Evolutionary conservation across 371 early-diverging fungal genomes (phyloP).

Genomic region (Lichtheimia ornata): DNA sequence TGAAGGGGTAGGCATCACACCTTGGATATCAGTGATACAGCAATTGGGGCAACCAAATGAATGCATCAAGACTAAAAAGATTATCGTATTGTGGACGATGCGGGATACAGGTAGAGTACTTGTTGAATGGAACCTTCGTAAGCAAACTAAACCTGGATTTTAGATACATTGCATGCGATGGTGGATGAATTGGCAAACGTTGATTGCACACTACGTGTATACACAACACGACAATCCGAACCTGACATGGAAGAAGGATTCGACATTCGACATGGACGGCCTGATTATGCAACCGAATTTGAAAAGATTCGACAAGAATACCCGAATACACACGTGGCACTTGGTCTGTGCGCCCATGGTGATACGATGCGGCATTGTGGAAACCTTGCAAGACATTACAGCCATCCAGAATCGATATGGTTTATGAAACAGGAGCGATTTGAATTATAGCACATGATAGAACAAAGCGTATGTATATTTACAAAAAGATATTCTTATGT

Average conservation of each 20-base stretch:
- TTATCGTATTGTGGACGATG: constrained; percentile 29
- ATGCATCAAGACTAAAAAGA: constrained; percentile 16
- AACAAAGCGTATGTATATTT: too few species aligned
- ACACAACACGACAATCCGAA: constrained; percentile 8
- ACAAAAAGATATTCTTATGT: too few species aligned
- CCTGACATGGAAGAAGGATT: constrained; percentile 2
- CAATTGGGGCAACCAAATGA: constrained; percentile 19
- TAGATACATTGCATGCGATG: constrained; percentile 13
- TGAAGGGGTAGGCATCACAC: constrained; percentile 48
- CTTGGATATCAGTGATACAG: constrained; percentile 41
- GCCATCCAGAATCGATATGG: constrained; percentile 30
- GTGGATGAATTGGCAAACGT: constrained; percentile 5
- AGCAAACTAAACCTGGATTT: background rate
- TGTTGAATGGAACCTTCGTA: background rate
- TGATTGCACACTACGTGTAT: constrained; percentile 4
- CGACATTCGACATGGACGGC: constrained; percentile 16
- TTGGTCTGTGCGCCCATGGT: constrained; percentile 41
- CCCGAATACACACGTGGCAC: constrained; percentile 11
- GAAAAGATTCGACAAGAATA: constrained; percentile 8
- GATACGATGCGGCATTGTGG: constrained; percentile 21
- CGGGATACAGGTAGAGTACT: constrained; percentile 22
- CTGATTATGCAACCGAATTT: constrained; percentile 18
- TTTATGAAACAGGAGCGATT: constrained; percentile 34
- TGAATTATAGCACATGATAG: constrained; percentile 16
- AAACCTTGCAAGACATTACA: constrained; percentile 18